A percentile compares a stretch with the other conserved stretches of the same genome.
Evolutionary conservation across 2,329 filamentous ascomycete genomes (phyloP).

Genomic region (Pseudocercospora macadamiae): DNA sequence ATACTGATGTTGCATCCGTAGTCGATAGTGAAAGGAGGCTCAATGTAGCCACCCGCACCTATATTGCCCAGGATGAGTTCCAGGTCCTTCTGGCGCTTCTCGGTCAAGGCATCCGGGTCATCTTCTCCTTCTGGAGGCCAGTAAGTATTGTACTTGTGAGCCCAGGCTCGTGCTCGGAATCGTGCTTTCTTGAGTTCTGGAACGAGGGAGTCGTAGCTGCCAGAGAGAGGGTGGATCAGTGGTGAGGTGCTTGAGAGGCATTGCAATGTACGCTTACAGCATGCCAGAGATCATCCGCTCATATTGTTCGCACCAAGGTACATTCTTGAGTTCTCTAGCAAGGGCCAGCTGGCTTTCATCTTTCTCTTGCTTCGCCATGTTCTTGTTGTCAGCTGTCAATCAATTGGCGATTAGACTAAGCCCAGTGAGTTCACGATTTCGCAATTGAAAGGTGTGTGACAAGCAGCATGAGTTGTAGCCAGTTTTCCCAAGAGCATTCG

Average conservation of each 20-base stretch:
- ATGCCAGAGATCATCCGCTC: slow-evolving; percentile 68
- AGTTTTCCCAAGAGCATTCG: too few species aligned
- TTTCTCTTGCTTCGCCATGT: slow-evolving; percentile 42
- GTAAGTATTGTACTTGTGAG: slow-evolving; percentile 62
- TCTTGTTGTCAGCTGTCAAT: too few species aligned
- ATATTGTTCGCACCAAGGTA: slow-evolving; percentile 63
- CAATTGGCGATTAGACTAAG: too few species aligned
- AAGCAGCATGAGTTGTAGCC: too few species aligned
- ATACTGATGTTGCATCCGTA: slow-evolving; percentile 68
- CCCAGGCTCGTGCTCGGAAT: slow-evolving; percentile 58
- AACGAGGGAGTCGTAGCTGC: slow-evolving; percentile 48
- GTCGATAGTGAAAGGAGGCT: slow-evolving; percentile 65
- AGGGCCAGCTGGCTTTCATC: slow-evolving; percentile 48
- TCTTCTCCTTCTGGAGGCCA: slow-evolving; percentile 45
- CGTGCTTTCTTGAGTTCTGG: slow-evolving; percentile 56
- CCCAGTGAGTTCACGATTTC: too few species aligned
- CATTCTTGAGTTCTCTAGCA: slow-evolving; percentile 54
- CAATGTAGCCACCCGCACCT: slow-evolving; percentile 53
- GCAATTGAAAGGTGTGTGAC: too few species aligned
- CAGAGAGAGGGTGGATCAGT: too few species aligned
- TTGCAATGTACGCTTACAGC: too few species aligned
- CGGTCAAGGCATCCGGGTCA: slow-evolving; percentile 9
- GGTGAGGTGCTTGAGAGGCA: too few species aligned
- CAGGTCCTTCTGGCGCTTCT: slow-evolving; percentile 15
- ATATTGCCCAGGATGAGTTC: slow-evolving; percentile 23